Base-by-base conservation (phyloP, 78 protist genomes). In the Tieghemostelium lacteum region DNA sequence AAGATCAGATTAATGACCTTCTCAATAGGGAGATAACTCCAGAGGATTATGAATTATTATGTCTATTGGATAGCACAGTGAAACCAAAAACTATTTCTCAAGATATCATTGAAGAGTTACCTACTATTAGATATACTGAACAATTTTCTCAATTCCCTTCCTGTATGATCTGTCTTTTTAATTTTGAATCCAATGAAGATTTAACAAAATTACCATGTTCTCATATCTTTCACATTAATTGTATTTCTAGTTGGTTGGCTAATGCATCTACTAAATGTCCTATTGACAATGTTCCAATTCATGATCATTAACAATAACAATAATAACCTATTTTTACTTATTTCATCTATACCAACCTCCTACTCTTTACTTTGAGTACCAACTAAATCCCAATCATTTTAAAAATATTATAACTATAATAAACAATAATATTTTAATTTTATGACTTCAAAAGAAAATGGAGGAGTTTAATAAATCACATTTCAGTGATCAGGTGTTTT, bases 21-120 rank as follows among this genome's bases (percentile, higher is more conserved):
- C 77, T 77, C 39, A 88, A 73, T 52, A 66, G 93, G 60, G 93
- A 88, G 10, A 36, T 88, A 12, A 88, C 93, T 6, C 93, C 93
- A 29, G 93, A 88, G 29, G 93, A 88, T 36, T 88, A 88, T 26
- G 93, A 88, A 37, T 26, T 88, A n/a, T 58, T 88, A 0, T 28
- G 73, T 0, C 73, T 88, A 22, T 22, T 88, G 22, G 93, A 88
- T 52, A 54, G 29, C 39, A 33, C 60, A 19, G 70, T 88, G 19
- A 58, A 40, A 42, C 86, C 86, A 69, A 88, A 88, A 62, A 74
- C 87, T 3, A 45, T 67, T 7, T 42, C 78, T 20, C 24, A 36
- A 4, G 29, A 49, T 4, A 71, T 60, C 10, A 49, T 88, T 36
- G 10, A 63, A 6, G 2, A 16, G 2, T 39, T 88, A 8, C 70